Conservation (phyloP, 192 early-diverging fungal genomes). For the Coemansia sp. region DNA sequence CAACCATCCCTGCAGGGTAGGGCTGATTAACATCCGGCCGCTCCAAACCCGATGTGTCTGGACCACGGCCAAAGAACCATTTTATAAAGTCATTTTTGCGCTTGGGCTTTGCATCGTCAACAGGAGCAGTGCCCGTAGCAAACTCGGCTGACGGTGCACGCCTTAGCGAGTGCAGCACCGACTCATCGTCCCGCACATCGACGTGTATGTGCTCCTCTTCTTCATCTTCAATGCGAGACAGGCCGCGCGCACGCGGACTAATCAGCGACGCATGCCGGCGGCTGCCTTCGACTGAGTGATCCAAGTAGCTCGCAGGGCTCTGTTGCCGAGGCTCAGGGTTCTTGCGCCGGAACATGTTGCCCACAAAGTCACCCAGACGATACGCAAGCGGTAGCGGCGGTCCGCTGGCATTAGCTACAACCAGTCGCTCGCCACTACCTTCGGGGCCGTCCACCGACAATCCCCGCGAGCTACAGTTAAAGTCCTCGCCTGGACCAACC, state of each 20-base stretch:
- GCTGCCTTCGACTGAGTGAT: slow-evolving; percentile 11
- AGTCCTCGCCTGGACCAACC: slow-evolving; percentile 7
- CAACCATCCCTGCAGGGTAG: background rate
- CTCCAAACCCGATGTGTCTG: background rate
- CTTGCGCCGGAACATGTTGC: slow-evolving; percentile 7
- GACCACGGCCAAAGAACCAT: slow-evolving; percentile 25
- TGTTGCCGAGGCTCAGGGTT: slow-evolving; percentile 6
- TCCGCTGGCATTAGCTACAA: background rate
- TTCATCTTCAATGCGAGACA: slow-evolving; percentile 19
- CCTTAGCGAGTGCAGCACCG: slow-evolving; percentile 19
- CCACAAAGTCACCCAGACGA: slow-evolving; percentile 26
- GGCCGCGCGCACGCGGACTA: slow-evolving; percentile 15
- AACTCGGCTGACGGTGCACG: slow-evolving; percentile 15
- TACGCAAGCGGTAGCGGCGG: slow-evolving; percentile 19
- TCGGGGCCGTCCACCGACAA: slow-evolving; percentile 21
- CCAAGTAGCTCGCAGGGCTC: slow-evolving; percentile 19
- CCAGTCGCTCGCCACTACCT: slow-evolving; percentile 38
- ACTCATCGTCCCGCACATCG: slow-evolving; percentile 8
- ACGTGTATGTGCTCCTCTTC: slow-evolving; percentile 9
- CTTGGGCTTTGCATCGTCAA: background rate
- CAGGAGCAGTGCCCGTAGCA: background rate
- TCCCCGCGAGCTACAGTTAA: slow-evolving; percentile 22
- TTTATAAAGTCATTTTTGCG: slow-evolving; percentile 5
- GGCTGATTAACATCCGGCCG: background rate
- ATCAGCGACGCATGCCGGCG: slow-evolving; percentile 17